phyloP scores from a whole-genome alignment of 768 basidiomycete species.

The Lactarius evosmus region DNA sequence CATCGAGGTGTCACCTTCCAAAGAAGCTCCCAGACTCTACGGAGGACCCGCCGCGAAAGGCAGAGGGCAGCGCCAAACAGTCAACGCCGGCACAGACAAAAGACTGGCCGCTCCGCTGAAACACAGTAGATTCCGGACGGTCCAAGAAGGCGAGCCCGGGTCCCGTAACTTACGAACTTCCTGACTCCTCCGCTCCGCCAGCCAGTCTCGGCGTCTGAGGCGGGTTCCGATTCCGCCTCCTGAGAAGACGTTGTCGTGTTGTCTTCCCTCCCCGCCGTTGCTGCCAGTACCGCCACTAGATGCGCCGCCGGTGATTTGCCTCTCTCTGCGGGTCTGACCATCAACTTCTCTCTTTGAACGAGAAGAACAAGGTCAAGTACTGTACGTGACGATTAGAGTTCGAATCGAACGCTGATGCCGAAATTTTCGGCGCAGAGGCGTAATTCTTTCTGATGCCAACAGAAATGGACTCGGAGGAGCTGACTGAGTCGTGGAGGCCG shows the following conservation, averaged over 20 bases:
- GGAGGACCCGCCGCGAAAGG: constrained; percentile 16
- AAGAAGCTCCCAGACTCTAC: constrained; percentile 40
- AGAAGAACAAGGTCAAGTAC: constrained; percentile 75
- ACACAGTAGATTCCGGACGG: constrained; percentile 16
- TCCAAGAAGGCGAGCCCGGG: constrained; percentile 8
- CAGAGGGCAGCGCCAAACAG: constrained; percentile 13
- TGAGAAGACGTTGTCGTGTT: background rate
- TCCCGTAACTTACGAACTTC: constrained; percentile 24
- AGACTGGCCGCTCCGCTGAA: background rate
- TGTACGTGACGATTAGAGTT: constrained; percentile 40
- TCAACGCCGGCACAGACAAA: constrained; percentile 26
- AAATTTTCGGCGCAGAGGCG: constrained; percentile 49
- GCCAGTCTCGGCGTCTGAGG: too few species aligned
- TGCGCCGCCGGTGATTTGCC: constrained; percentile 32
- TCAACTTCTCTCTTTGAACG: constrained; percentile 50
- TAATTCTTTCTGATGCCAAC: constrained; percentile 70
- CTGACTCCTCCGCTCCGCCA: too few species aligned
- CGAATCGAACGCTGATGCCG: constrained; percentile 1
- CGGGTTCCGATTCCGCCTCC: constrained; percentile 4
- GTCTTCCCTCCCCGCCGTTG: background rate
- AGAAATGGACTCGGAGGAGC: constrained; percentile 77
- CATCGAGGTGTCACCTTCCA: constrained; percentile 49
- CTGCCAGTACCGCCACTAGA: constrained; percentile 1
- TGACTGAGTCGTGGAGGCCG: constrained; percentile 77
- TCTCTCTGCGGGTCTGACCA: constrained; percentile 59